Percentiles rank a stretch among this genome's conserved stretches.
phyloP scores from a whole-genome alignment of 1,284 basidiomycete genomes.

The Melampsora medusae region DNA sequence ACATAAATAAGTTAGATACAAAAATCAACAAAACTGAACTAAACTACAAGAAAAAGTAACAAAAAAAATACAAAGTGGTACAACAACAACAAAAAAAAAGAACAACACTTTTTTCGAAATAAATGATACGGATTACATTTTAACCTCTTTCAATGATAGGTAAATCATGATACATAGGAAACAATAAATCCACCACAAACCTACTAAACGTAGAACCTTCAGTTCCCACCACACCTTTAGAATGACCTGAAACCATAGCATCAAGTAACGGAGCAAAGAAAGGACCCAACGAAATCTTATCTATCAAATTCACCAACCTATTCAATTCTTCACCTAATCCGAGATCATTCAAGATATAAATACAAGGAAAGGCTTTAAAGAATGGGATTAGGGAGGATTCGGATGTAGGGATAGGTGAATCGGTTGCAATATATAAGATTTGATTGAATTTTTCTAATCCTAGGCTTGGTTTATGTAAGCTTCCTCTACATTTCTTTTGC shows the following conservation, averaged over 20 bases:
- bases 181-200: conserved; percentile 67
- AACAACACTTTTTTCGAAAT: no score
- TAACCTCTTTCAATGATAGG: conserved; percentile 33
- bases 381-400: conserved; percentile 62
- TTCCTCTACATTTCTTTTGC: conserved; percentile 46
- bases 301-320: conserved; percentile 60
- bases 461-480: conserved; percentile 44
- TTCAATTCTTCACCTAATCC: conserved; percentile 53
- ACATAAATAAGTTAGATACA: no score
- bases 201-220: conserved; percentile 63
- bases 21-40: no score
- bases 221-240: conserved; percentile 51
- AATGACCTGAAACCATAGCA: conserved; percentile 65
- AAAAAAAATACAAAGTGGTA: no score
- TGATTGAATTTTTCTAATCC: conserved; percentile 60
- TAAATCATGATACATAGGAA: conserved; percentile 59
- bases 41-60: no score
- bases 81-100: no score
- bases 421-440: conserved; percentile 71
- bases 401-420: conserved; percentile 56
- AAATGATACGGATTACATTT: background rate
- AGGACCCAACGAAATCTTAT: conserved; percentile 60
- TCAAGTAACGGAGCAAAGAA: conserved; percentile 68
- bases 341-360: conserved; percentile 67
- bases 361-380: conserved; percentile 66